Evolutionary conservation across 345 rosid species (phyloP).

Genomic region (Gynandropsis gynandra): DNA sequence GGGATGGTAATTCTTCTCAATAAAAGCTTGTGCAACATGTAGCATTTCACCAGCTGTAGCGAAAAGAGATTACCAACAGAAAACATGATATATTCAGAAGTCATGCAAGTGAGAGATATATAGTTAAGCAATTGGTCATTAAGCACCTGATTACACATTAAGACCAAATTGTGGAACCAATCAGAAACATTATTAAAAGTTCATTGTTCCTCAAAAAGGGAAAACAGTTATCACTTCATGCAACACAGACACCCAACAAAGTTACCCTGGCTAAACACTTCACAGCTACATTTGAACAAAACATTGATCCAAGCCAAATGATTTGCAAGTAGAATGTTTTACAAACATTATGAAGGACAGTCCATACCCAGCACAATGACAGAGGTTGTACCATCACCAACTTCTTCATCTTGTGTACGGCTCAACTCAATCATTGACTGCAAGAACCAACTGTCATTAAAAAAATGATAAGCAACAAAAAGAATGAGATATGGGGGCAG

Average conservation of each 20-base stretch:
- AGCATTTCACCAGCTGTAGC: constrained; percentile 95
- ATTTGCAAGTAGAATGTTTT: background rate
- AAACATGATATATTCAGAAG: background rate
- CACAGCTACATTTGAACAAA: background rate
- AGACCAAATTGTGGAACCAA: no score
- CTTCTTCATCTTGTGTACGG: constrained; percentile 96
- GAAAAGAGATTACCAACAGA: background rate
- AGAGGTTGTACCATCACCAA: constrained; percentile 97
- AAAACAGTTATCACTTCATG: no score
- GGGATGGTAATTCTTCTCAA: constrained; percentile 86
- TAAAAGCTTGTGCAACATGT: constrained; percentile 91
- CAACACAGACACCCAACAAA: no score
- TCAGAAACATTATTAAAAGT: no score
- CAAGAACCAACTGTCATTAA: constrained; percentile 9
- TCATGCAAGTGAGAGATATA: background rate
- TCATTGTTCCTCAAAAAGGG: no score
- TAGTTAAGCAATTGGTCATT: no score
- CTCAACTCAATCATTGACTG: constrained; percentile 97
- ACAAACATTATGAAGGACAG: background rate
- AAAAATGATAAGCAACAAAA: constrained; percentile 1
- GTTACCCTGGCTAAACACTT: background rate
- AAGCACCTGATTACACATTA: no score
- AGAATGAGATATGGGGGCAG: background rate
- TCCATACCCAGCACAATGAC: constrained; percentile 84
- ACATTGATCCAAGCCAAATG: background rate